Conservation (phyloP, 73 alveolate genomes). For the Tetrahymena elliotti region DNA sequence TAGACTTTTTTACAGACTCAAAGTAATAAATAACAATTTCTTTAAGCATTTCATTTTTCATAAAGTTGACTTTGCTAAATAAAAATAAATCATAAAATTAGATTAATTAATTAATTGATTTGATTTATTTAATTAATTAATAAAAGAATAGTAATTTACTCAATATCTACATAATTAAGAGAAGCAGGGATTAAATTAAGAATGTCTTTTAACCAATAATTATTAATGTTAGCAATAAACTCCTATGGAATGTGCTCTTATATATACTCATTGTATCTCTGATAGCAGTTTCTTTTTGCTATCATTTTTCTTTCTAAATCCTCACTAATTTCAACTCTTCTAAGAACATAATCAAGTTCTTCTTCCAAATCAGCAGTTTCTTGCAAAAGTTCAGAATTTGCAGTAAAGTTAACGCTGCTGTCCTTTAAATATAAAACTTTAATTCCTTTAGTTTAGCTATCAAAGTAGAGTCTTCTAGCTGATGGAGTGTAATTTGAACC, state of each 20-base stretch:
- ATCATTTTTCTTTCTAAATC: conserved; percentile 47
- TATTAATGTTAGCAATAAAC: conserved; percentile 79
- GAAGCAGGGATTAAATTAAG: conserved; percentile 82
- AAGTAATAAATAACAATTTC: conserved; percentile 78
- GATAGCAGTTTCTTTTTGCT: conserved; percentile 62
- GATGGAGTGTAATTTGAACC: conserved; percentile 73
- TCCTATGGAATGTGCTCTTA: conserved; percentile 81
- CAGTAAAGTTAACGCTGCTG: conserved; percentile 58
- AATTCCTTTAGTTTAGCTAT: conserved; percentile 66
- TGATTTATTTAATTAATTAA: no score
- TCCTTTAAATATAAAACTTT: conserved; percentile 55
- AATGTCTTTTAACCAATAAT: conserved; percentile 80
- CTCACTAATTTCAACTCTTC: conserved; percentile 26
- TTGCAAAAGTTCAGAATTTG: conserved; percentile 37
- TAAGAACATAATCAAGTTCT: conserved; percentile 36
- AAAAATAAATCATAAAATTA: no score
- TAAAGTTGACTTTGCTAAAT: not conserved
- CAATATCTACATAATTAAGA: conserved; percentile 63
- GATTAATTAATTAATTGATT: no score
- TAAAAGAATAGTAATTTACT: conserved; percentile 42
- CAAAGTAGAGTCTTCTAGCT: conserved; percentile 74
- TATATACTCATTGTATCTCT: conserved; percentile 69
- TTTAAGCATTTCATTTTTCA: conserved; percentile 76
- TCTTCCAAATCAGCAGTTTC: conserved; percentile 71
- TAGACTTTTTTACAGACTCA: conserved; percentile 62